phyloP scores from a whole-genome alignment of 306 rosid genomes.

The Carpinus fangiana region DNA sequence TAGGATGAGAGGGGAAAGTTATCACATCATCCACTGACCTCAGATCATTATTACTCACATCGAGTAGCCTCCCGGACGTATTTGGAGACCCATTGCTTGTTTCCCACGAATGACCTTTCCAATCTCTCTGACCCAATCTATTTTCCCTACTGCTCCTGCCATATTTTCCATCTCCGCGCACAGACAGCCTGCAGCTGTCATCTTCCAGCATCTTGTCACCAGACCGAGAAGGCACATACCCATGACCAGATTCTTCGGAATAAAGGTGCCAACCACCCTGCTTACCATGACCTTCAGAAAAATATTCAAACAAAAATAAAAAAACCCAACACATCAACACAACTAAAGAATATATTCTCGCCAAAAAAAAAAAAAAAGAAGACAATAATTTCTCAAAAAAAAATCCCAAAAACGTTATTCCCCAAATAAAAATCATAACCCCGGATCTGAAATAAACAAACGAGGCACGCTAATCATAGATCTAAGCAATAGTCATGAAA shows the following conservation, averaged over 20 bases:
- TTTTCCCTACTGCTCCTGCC: conserved; percentile 67
- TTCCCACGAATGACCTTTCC: conserved; percentile 74
- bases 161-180: conserved; percentile 75
- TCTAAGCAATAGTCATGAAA: conserved; percentile 21
- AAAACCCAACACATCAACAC: conserved; percentile 42
- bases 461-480: conserved; percentile 12
- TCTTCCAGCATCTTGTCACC: conserved; percentile 73
- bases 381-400: not conserved
- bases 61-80: conserved; percentile 51
- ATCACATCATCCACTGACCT: conserved; percentile 58
- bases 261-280: conserved; percentile 91
- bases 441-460: conserved; percentile 42
- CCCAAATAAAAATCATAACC: not conserved
- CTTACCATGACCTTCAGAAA: conserved; percentile 92
- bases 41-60: conserved; percentile 48
- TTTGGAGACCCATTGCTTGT: conserved; percentile 46
- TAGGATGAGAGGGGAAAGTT: conserved; percentile 51
- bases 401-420: not conserved
- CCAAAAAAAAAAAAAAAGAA: not conserved
- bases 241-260: conserved; percentile 79
- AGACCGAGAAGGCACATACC: conserved; percentile 70
- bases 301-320: conserved; percentile 37
- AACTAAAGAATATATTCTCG: conserved; percentile 40
- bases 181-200: conserved; percentile 51
- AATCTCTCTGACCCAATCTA: conserved; percentile 70